Evolutionary conservation across 2,329 filamentous ascomycete species (phyloP).

Genomic region (Paecilomyces variotii): DNA sequence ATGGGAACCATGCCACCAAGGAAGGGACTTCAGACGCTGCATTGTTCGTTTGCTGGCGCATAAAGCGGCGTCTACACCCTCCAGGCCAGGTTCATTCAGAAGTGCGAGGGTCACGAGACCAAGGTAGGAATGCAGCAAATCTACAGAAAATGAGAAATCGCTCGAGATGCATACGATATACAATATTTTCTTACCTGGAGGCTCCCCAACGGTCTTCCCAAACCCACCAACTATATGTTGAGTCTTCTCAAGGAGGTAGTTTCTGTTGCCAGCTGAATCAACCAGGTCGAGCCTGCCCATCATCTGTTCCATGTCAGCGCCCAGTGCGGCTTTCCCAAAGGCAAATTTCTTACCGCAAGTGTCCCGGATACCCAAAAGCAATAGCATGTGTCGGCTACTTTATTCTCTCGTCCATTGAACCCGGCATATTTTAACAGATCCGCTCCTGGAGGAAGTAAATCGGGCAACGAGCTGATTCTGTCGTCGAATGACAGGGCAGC

Average conservation of each 20-base stretch:
- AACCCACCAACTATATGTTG: slow-evolving; percentile 82
- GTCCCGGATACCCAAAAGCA: slow-evolving; percentile 82
- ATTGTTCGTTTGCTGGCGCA: slow-evolving; percentile 57
- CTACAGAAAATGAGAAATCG: slow-evolving; percentile 34
- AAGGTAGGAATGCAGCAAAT: slow-evolving; percentile 83
- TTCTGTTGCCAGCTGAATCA: slow-evolving; percentile 53
- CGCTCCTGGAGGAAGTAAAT: slow-evolving; percentile 12
- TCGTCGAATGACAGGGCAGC: slow-evolving; percentile 14
- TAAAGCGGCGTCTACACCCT: slow-evolving; percentile 63
- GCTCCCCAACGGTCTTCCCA: slow-evolving; percentile 60
- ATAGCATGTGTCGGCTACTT: slow-evolving; percentile 91
- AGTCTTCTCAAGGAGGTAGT: slow-evolving; percentile 75
- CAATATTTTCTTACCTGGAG: slow-evolving; percentile 47
- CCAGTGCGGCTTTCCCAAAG: not conserved
- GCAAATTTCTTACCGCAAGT: slow-evolving; percentile 31
- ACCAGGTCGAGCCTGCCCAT: slow-evolving; percentile 53
- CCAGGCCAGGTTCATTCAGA: slow-evolving; percentile 62
- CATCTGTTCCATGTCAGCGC: slow-evolving; percentile 38
- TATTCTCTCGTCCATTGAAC: slow-evolving; percentile 86
- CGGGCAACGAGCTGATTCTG: slow-evolving; percentile 19
- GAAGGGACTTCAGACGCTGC: slow-evolving; percentile 31
- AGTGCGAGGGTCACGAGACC: slow-evolving; percentile 73
- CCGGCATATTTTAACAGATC: slow-evolving; percentile 52
- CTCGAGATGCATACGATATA: slow-evolving; percentile 14
- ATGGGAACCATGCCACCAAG: slow-evolving; percentile 26